Percentiles rank a stretch among this genome's conserved stretches.
These are phyloP conservation scores for Sequoiadendron giganteum DNA, from an alignment of 75 land plant genomes.

Conservation along the genomic window DNA sequence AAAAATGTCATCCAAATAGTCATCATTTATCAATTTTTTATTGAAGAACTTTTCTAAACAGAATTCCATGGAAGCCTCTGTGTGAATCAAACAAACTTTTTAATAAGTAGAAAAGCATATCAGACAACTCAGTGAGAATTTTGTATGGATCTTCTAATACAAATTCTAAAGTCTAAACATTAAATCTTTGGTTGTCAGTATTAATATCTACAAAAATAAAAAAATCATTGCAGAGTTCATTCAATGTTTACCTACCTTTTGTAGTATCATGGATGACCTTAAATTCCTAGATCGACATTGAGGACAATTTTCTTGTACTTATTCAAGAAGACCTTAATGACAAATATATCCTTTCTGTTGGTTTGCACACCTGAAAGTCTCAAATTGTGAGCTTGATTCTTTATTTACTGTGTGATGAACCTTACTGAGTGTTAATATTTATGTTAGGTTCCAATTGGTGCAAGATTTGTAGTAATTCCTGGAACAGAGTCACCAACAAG, in stretches of 20 bases:
- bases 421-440: not conserved
- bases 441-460: constrained; percentile 82
- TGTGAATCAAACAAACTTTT: not conserved
- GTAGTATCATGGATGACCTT: not conserved
- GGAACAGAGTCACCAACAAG: constrained; percentile 60
- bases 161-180: not conserved
- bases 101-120: not conserved
- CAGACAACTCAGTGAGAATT: not conserved
- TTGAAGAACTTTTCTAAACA: not conserved
- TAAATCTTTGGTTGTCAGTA: not conserved
- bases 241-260: not conserved
- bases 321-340: not conserved
- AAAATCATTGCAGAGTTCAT: not conserved
- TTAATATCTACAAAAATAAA: not conserved
- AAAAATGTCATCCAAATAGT: not conserved
- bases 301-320: not conserved
- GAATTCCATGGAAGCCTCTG: not conserved
- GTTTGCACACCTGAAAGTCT: not conserved
- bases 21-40: not conserved
- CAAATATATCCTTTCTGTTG: not conserved
- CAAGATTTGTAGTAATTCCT: constrained; percentile 70
- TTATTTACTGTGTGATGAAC: not conserved
- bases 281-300: not conserved
- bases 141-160: not conserved
- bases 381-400: not conserved